Conservation (phyloP, 1,284 basidiomycete species). For the Microbotryum scabiosae region DNA sequence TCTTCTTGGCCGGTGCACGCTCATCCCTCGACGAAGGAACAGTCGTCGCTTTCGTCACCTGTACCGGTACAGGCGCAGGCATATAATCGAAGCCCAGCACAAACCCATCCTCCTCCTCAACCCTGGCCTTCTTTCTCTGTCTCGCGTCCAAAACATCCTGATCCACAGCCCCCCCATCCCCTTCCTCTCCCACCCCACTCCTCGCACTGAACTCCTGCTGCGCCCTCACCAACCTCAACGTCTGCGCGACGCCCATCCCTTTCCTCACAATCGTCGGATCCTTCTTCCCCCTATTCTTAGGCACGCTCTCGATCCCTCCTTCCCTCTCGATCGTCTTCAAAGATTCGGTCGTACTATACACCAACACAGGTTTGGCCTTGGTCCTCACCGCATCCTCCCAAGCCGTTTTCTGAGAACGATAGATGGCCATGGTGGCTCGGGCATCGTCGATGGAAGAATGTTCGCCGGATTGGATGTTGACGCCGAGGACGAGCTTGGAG, state of each 20-base stretch:
- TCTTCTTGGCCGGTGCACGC: not conserved
- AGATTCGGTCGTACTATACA: slow-evolving; percentile 18
- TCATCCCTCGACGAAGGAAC: not conserved
- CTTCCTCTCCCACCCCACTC: not conserved
- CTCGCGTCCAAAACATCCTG: not conserved
- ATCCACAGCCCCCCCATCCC: not conserved
- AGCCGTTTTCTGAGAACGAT: slow-evolving; percentile 69
- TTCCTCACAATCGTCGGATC: slow-evolving; percentile 7
- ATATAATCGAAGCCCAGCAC: slow-evolving; percentile 26
- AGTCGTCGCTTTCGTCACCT: not conserved
- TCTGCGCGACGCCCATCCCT: slow-evolving; percentile 15
- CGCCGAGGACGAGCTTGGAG: slow-evolving; percentile 67
- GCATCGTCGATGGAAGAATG: slow-evolving; percentile 90
- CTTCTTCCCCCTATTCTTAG: no score
- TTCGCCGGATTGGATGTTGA: slow-evolving; percentile 78
- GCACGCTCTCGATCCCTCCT: no score
- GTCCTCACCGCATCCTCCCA: slow-evolving; percentile 58
- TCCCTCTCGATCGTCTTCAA: not conserved
- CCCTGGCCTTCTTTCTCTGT: slow-evolving; percentile 2
- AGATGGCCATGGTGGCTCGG: slow-evolving; percentile 90
- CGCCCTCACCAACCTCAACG: slow-evolving; percentile 13
- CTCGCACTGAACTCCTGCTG: slow-evolving; percentile 1
- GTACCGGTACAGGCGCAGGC: not conserved
- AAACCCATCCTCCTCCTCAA: slow-evolving; percentile 18
- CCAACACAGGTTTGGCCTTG: slow-evolving; percentile 14